Percentiles rank a stretch among this genome's conserved stretches.
These are phyloP conservation scores for Aspergillus bertholletiae DNA, from an alignment of 495 filamentous ascomycete species.

Conservation along the genomic window DNA sequence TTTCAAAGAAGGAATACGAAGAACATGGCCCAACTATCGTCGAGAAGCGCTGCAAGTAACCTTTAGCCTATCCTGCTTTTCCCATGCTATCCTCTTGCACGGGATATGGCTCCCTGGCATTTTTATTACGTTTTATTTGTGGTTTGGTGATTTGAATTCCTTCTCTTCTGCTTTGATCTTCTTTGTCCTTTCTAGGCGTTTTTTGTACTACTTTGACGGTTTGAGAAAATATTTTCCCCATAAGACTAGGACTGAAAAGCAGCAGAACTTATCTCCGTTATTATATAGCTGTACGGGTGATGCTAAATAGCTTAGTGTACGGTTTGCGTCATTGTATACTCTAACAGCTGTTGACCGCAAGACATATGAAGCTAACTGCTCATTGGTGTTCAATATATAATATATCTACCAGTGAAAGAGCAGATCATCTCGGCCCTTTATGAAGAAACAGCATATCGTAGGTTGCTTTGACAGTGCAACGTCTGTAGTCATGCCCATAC, in stretches of 20 bases:
- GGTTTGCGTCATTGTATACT: not conserved
- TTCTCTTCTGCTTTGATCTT: not conserved
- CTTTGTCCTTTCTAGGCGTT: constrained; percentile 9
- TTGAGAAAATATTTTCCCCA: not conserved
- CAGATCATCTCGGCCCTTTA: too few species aligned
- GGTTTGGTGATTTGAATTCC: not conserved
- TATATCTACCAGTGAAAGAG: not conserved
- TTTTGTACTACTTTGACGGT: constrained; percentile 3
- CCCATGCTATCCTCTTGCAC: not conserved
- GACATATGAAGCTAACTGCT: not conserved
- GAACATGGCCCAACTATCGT: constrained; percentile 57
- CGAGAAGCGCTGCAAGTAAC: constrained; percentile 58
- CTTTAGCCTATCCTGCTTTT: not conserved
- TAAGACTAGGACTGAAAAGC: not conserved
- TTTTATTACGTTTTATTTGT: too few species aligned
- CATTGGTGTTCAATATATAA: not conserved
- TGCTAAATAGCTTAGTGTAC: constrained; percentile 2
- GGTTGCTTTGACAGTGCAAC: too few species aligned
- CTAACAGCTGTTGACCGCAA: not conserved
- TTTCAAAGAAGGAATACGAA: constrained; percentile 67
- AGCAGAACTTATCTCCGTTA: not conserved
- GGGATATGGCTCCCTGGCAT: too few species aligned
- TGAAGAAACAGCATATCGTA: too few species aligned
- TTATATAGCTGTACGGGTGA: constrained; percentile 10
- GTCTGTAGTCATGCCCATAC: too few species aligned